Conservation (phyloP, 202 grass and related monocot genomes). For the Saccharum hybrid region DNA sequence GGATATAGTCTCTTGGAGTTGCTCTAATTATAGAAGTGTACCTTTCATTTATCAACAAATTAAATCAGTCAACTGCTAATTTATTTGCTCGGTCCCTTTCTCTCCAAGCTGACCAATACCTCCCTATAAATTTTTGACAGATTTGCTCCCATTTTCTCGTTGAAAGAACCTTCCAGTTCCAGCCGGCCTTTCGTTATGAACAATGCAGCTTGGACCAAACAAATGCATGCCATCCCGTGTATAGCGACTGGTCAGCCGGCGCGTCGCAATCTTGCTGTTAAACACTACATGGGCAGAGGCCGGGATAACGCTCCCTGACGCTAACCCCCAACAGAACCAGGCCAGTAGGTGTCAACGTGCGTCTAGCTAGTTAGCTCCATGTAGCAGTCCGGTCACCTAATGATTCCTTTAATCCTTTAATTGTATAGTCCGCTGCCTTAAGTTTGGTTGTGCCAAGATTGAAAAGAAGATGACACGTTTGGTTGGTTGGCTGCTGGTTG, state of each 20-base stretch:
- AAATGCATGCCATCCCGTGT: neutral
- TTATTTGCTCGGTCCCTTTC: neutral
- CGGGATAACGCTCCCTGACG: constrained; percentile 7
- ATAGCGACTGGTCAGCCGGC: constrained; percentile 1
- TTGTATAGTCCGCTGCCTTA: neutral
- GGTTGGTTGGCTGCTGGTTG: constrained; percentile 28
- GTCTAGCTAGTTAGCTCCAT: constrained; percentile 10
- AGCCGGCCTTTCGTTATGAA: constrained; percentile 35
- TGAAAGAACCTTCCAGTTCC: neutral
- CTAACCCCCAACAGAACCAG: constrained; percentile 42
- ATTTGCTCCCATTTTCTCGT: neutral
- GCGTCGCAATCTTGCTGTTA: constrained; percentile 31
- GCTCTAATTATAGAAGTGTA: neutral
- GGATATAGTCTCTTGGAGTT: too few relatives aligned
- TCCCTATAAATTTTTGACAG: neutral
- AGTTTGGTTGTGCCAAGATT: neutral
- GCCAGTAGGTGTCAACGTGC: constrained; percentile 21
- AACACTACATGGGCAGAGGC: neutral
- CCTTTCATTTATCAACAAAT: neutral
- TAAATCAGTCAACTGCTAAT: constrained; percentile 3
- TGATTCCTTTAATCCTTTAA: neutral
- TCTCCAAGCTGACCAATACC: neutral
- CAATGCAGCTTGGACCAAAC: constrained; percentile 33
- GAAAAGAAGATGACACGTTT: neutral
- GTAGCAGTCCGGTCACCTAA: constrained; percentile 22